Percentiles rank a stretch among this genome's conserved stretches.
Evolutionary conservation across 2,329 filamentous ascomycete genomes (phyloP).

Genomic region (Aspergillus fructus): DNA sequence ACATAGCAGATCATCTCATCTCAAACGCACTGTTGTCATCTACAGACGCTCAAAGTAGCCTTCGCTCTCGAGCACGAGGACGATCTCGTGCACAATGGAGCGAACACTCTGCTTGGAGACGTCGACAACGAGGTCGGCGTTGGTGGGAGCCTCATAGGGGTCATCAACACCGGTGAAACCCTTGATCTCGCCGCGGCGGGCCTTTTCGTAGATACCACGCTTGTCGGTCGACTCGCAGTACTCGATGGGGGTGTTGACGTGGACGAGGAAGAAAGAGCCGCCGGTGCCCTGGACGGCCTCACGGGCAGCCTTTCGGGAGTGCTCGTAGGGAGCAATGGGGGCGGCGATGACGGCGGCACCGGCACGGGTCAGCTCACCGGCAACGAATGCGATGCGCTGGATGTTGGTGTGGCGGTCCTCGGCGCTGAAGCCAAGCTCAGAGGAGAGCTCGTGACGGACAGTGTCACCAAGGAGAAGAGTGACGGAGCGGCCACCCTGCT

Average conservation of each 20-base stretch:
- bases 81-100: conserved; percentile 94
- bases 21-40: conserved; percentile 13
- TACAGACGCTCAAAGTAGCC: conserved; percentile 73
- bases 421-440: conserved; percentile 90
- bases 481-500: conserved; percentile 92
- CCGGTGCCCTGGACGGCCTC: conserved; percentile 73
- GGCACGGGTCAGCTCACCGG: conserved; percentile 87
- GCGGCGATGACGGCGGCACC: conserved; percentile 94
- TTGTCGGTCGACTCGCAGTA: conserved; percentile 94
- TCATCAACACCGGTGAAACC: conserved; percentile 98
- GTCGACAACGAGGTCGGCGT: conserved; percentile 83
- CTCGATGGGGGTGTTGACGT: conserved; percentile 90
- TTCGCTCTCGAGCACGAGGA: conserved; percentile 84
- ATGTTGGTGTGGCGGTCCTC: conserved; percentile 95
- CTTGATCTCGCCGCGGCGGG: conserved; percentile 87
- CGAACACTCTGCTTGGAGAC: conserved; percentile 82
- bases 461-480: conserved; percentile 95
- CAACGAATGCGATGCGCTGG: conserved; percentile 92
- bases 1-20: conserved; percentile 11
- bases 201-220: conserved; percentile 81
- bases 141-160: conserved; percentile 82
- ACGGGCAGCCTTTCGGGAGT: conserved; percentile 71
- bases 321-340: conserved; percentile 90
- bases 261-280: conserved; percentile 91
- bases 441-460: conserved; percentile 86